Conservation (phyloP, 441 rosid species). For the Populus hybrid region DNA sequence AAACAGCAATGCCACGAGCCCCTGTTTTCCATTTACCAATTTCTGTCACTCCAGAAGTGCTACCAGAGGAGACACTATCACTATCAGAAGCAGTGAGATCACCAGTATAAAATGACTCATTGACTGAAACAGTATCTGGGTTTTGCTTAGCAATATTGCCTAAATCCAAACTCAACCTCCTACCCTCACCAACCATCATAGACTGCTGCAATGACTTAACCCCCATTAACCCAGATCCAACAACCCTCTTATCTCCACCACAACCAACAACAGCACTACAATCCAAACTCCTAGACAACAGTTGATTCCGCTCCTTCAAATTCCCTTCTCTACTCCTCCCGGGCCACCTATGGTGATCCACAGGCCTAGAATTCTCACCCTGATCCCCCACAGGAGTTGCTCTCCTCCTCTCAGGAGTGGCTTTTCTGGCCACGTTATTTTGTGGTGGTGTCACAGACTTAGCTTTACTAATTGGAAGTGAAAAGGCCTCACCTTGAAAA, state of each 20-base stretch:
- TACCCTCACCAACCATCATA: slow-evolving; percentile 37
- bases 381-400: slow-evolving; percentile 43
- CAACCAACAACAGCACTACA: too few relatives aligned
- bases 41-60: slow-evolving; percentile 55
- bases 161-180: slow-evolving; percentile 50
- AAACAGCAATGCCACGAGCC: slow-evolving; percentile 47
- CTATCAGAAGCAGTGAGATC: slow-evolving; percentile 61
- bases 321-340: slow-evolving; percentile 49
- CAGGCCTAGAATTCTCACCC: slow-evolving; percentile 50
- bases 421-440: too few relatives aligned
- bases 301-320: slow-evolving; percentile 32
- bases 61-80: slow-evolving; percentile 76
- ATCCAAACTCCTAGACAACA: slow-evolving; percentile 19
- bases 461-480: too few relatives aligned
- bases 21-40: slow-evolving; percentile 31
- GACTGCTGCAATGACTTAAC: slow-evolving; percentile 50
- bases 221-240: slow-evolving; percentile 45
- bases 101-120: slow-evolving; percentile 28
- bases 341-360: slow-evolving; percentile 71
- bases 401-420: slow-evolving; percentile 69
- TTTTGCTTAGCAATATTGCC: slow-evolving; percentile 27
- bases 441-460: too few relatives aligned
- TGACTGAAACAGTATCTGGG: slow-evolving; percentile 29
- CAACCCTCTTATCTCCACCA: slow-evolving; percentile 24
- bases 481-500: too few relatives aligned